Evolutionary conservation across 495 filamentous ascomycete genomes (phyloP), one percentile per base, ranked within the genome.

Genomic region (Lineolata rhizophorae): DNA sequence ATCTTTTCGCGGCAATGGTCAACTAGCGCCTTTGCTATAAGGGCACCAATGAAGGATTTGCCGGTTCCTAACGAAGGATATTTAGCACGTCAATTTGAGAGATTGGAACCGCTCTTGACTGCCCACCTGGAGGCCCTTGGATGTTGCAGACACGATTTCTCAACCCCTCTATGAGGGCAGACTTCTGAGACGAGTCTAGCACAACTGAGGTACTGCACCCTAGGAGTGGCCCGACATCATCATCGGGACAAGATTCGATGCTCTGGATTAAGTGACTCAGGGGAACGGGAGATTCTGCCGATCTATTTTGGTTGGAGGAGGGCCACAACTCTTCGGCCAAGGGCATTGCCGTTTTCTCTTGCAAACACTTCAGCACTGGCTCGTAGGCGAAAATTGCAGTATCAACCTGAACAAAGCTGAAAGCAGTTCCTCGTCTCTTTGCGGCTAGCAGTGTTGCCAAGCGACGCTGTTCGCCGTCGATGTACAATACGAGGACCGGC

Each of bases 11-110:
- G 24, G 0, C 68, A 65, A 26, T 53, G 42, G 15, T 71, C 51
- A 37, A 65, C 48, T 1, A 85, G 32, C 0, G 52, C 46, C 34
- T 76, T 76, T 0, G 67, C 65, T 11, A 79, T 41, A 2, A 76
- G 49, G 0, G 75, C 70, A 0, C 80, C 79, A 20, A 80, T 65
- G 36, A 82, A 79, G 0, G 75, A 79, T 35, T 85, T 84, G 3
- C 80, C 79, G 2, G 77, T 85, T 2, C 76, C 76, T 79, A 27
- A 9, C n/a, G n/a, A n/a, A n/a, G n/a, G n/a, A n/a, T n/a, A n/a
- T n/a, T n/a, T n/a, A 35, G 30, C 19, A 45, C 20, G 40, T 41
- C 25, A 31, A 15, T 41, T 11, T 31, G 18, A 33, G 9, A 14
- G n/a, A 36, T 36, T 14, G 10, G 10, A 3, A 12, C 3, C 33